Base-by-base conservation (phyloP, 345 rosid species). In the Brassica incana region DNA sequence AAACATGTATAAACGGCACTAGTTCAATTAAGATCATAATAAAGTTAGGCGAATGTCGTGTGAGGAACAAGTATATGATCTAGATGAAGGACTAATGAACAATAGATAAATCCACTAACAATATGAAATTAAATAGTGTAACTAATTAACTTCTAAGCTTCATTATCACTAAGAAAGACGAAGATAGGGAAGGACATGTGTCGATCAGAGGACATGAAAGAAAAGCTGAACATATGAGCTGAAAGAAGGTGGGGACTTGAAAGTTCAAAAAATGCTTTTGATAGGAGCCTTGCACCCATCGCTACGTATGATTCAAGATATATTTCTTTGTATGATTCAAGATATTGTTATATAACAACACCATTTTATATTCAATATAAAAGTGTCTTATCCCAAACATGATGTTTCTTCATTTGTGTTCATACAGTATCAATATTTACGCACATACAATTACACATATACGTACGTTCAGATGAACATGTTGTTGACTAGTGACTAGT, bases 261-360 rank as follows among this genome's bases (percentile, higher is more conserved):
- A 52, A 18, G 76, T 38, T 80, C 61, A 70, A 38, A 40, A 50
- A 33, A 30, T 62, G 29, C 30, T 27, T 73, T 71, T 63, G 93
- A 91, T 70, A 20, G 88, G 70, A 84, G 75, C 90, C 92, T 86
- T 91, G 89, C 92, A 90, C 91, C 95, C 78, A 77, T 91, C 89
- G n/a, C 87, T 85, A 88, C 89, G 92, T 85, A 88, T 89, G 36
- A 65, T 65, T 71, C 75, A 65, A 80, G 43, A 63, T 60, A 50
- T 23, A 1, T 29, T 29, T 29, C 4, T 29, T 29, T 3, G 92
- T 85, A 88, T 89, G 36, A 65, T 65, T 71, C 79, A 65, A 80
- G 43, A 63, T 45, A 50, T 36, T 25, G 30, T 59, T 20, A 12
- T 71, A 7, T 14, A 36, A n/a, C n/a, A n/a, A n/a, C 10, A 56